Evolutionary conservation across 2,329 filamentous ascomycete genomes (phyloP), one percentile per base, ranked within the genome.

Genomic region (Madurella mycetomatis): DNA sequence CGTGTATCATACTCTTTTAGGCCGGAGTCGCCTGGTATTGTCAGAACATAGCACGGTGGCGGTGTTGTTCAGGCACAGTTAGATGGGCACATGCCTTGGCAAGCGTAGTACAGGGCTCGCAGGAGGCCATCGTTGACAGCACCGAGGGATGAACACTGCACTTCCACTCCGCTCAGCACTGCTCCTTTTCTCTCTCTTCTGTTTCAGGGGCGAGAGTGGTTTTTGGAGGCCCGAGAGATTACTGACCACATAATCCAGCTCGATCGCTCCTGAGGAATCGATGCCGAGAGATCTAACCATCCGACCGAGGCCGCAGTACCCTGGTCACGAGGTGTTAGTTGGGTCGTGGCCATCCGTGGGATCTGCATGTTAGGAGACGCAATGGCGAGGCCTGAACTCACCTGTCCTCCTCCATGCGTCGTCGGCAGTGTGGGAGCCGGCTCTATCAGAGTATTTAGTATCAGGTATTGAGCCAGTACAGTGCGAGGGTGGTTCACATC

Each of bases 81-180:
- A 39, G 8, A 19, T 16, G 7, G 9, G 41, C 5, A 60, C 66
- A 51, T 67, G 81, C 80, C 80, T 72, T 79, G 75, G 62, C 79
- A 78, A 41, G 80, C 77, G 56, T 75, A 72, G 64, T 82, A 82
- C 16, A 84, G 70, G 9, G 75, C 73, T 50, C 69, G 69, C 30
- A 96, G 69, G 55, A 95, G 83, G 7, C 82, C 78, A 41, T 81
- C 76, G 50, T 84, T 90, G 41, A 97, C 67, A 9, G 83, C 83
- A 16, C 92, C 94, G 5, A 97, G 72, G 0, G 92, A 96, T 0
- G 92, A 90, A 19, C 88, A 82, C 85, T 87, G 59, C 11, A 18
- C 9, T 15, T 58, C 64, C 64, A 47, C 55, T 56, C 39, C 51
- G 44, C n/a, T 42, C 34, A 37, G 34, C 34, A 37, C 9, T 12